Percentiles rank a stretch among this genome's conserved stretches.
phyloP scores from a whole-genome alignment of 2,329 filamentous ascomycete genomes.

The Aspergillus sp. region DNA sequence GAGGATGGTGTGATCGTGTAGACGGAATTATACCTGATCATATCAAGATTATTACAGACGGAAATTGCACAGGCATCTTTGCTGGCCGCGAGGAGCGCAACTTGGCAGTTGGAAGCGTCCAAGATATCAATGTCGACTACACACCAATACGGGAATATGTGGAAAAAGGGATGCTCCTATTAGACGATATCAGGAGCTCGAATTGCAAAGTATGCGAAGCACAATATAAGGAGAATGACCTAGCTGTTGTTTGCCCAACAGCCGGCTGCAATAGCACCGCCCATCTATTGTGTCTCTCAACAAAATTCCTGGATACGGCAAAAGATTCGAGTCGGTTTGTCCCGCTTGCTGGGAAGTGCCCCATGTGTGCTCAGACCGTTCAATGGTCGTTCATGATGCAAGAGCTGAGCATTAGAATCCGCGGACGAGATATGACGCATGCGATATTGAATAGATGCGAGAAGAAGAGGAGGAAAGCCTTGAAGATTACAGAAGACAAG shows the following conservation, averaged over 20 bases:
- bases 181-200: slow-evolving; percentile 37
- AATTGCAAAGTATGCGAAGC: slow-evolving; percentile 53
- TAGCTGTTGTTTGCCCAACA: slow-evolving; percentile 54
- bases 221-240: slow-evolving; percentile 37
- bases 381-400: slow-evolving; percentile 78
- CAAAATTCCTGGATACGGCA: slow-evolving; percentile 49
- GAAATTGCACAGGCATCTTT: slow-evolving; percentile 19
- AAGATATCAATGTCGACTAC: slow-evolving; percentile 56
- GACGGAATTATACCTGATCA: slow-evolving; percentile 49
- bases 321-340: slow-evolving; percentile 51
- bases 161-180: slow-evolving; percentile 50
- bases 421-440: slow-evolving; percentile 69
- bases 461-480: slow-evolving; percentile 13
- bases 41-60: slow-evolving; percentile 59
- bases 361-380: slow-evolving; percentile 62
- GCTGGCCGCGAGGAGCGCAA: slow-evolving; percentile 15
- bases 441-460: slow-evolving; percentile 61
- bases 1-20: slow-evolving; percentile 54
- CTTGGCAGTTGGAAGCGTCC: slow-evolving; percentile 38
- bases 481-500: neutral
- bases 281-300: slow-evolving; percentile 60
- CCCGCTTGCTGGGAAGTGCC: slow-evolving; percentile 70
- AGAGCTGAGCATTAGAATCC: slow-evolving; percentile 72
- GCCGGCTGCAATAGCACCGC: slow-evolving; percentile 48
- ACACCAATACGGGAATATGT: slow-evolving; percentile 49